A percentile compares a stretch with the other conserved stretches of the same genome.
phyloP scores from a whole-genome alignment of 495 filamentous ascomycete species.

The Trichodelitschia bisporula region DNA sequence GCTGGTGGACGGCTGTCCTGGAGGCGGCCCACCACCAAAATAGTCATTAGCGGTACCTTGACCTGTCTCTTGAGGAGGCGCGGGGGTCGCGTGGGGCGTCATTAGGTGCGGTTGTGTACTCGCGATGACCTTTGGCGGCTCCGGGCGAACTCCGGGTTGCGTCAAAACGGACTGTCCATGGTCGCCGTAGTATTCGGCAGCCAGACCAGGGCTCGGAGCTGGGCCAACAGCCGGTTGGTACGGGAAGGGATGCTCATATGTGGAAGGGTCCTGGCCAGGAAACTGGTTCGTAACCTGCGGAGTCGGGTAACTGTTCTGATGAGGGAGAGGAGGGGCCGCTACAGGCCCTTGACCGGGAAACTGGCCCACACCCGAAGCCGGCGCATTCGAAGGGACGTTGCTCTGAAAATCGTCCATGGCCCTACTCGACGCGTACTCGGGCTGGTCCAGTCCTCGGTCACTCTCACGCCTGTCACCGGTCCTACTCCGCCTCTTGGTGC shows the following conservation, averaged over 20 bases:
- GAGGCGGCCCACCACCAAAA: constrained; percentile 6
- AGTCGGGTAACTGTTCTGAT: background rate
- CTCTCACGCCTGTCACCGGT: constrained; percentile 6
- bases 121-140: constrained; percentile 25
- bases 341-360: constrained; percentile 20
- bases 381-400: constrained; percentile 9
- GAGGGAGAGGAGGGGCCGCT: constrained; percentile 12
- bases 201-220: constrained; percentile 23
- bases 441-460: constrained; percentile 2
- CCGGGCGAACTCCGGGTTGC: constrained; percentile 33
- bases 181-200: constrained; percentile 42
- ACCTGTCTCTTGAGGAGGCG: constrained; percentile 16
- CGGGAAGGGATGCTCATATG: constrained; percentile 16
- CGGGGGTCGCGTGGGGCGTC: constrained; percentile 8
- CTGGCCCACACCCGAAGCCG: constrained; percentile 18
- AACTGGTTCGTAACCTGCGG: constrained; percentile 33
- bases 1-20: background rate
- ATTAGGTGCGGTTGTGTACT: constrained; percentile 18
- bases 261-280: constrained; percentile 28
- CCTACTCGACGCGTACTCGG: constrained; percentile 1
- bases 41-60: constrained; percentile 18
- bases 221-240: constrained; percentile 20
- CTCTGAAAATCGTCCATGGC: constrained; percentile 1
- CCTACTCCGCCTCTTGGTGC: constrained; percentile 1
- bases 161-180: constrained; percentile 34